Conservation (phyloP, 345 rosid species). For the Rubroshorea leprosula region DNA sequence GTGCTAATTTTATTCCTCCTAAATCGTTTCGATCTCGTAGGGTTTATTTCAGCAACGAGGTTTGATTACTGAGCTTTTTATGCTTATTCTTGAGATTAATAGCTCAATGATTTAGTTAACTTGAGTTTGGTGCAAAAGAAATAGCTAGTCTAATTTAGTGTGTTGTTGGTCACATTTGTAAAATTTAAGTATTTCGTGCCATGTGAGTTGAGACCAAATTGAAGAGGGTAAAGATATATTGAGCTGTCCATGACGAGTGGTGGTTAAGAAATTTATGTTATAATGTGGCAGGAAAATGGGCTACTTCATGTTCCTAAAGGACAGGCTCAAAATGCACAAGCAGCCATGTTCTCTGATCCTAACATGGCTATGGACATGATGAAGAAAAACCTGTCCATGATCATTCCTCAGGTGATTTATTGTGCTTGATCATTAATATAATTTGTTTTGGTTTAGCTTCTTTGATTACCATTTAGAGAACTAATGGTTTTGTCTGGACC, state of each 20-base stretch:
- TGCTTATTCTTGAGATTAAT: no score
- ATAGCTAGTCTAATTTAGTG: no score
- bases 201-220: no score
- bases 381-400: conserved; percentile 99
- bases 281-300: conserved; percentile 72
- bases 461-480: not conserved
- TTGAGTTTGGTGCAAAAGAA: no score
- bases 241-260: not conserved
- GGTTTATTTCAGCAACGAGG: conserved; percentile 84
- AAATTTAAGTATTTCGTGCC: not conserved
- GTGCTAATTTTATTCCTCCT: conserved; percentile 78
- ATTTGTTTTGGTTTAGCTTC: not conserved
- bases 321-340: conserved; percentile 78
- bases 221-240: not conserved
- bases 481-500: not conserved
- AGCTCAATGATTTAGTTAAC: no score
- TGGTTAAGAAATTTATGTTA: conserved; percentile 11
- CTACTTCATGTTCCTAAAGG: conserved; percentile 81
- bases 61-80: no score
- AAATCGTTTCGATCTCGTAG: conserved; percentile 87
- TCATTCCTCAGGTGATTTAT: conserved; percentile 80
- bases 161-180: not conserved
- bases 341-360: conserved; percentile 98
- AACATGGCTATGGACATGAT: conserved; percentile 99
- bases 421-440: not conserved